Evolutionary conservation across 805 yeast genomes (phyloP).

Genomic region (Wickerhamomyces xylosicus): DNA sequence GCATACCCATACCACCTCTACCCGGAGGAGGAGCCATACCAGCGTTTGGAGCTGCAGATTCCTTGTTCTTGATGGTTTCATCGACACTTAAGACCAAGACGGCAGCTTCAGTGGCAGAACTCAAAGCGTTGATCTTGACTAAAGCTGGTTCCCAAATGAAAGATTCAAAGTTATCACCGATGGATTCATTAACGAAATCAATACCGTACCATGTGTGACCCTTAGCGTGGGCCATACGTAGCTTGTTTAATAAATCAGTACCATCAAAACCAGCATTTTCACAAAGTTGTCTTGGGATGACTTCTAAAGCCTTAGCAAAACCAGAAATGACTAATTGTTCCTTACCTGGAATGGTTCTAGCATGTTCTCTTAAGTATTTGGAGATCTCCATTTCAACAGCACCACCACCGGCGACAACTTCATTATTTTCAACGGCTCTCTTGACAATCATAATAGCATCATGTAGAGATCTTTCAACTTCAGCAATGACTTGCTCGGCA

Average conservation of each 20-base stretch:
- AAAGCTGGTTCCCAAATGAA: constrained; percentile 98
- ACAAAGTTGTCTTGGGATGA: constrained; percentile 94
- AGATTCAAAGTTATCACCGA: constrained; percentile 73
- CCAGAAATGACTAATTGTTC: constrained; percentile 90
- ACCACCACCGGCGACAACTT: constrained; percentile 97
- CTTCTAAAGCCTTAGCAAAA: constrained; percentile 89
- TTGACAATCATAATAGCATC: constrained; percentile 99
- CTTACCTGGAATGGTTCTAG: constrained; percentile 87
- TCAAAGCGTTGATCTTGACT: constrained; percentile 87
- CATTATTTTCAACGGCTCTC: constrained; percentile 79
- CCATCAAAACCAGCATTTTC: constrained; percentile 99
- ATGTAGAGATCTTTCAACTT: constrained; percentile 93
- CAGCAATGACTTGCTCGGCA: constrained; percentile 96
- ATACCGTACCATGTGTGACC: constrained; percentile 91
- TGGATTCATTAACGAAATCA: constrained; percentile 75
- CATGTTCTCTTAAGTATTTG: constrained; percentile 73
- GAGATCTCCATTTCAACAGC: constrained; percentile 98
- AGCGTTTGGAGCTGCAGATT: constrained; percentile 42
- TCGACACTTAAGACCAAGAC: constrained; percentile 88
- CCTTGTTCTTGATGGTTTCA: constrained; percentile 78
- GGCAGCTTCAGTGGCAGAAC: constrained; percentile 96
- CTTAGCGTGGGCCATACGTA: constrained; percentile 89
- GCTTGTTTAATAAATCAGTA: constrained; percentile 81
- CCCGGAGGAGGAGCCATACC: constrained; percentile 41
- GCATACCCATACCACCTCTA: constrained; percentile 73